Percentiles rank a stretch among this genome's conserved stretches.
Conservation (phyloP, 352 stramenopile genomes). For the Pythium diclinum region DNA sequence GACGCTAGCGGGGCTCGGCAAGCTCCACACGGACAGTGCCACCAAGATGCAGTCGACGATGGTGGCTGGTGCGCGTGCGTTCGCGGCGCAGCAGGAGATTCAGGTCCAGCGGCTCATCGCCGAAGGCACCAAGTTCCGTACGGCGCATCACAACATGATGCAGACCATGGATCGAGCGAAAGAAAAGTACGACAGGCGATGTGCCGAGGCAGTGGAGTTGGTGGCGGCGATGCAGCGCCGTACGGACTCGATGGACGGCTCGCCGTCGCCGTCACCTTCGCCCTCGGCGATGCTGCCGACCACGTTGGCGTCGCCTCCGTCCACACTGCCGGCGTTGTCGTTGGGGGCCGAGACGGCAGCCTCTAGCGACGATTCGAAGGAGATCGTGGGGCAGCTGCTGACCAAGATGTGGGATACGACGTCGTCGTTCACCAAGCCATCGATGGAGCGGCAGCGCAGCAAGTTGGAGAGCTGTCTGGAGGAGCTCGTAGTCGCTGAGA, state of each 20-base stretch:
- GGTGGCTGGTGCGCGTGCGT: constrained; percentile 55
- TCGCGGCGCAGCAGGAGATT: constrained; percentile 66
- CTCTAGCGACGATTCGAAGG: constrained; percentile 55
- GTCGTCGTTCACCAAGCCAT: constrained; percentile 60
- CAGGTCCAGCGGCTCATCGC: constrained; percentile 70
- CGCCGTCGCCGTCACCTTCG: constrained; percentile 2
- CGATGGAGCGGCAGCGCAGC: constrained; percentile 57
- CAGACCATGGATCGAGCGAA: constrained; percentile 63
- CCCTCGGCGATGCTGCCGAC: constrained; percentile 17
- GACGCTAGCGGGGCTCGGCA: constrained; percentile 46
- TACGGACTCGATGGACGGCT: constrained; percentile 1
- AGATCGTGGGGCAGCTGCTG: constrained; percentile 69
- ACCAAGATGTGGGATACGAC: constrained; percentile 84
- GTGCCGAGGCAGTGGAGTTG: constrained; percentile 60
- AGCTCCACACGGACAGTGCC: constrained; percentile 58
- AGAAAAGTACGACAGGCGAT: constrained; percentile 79
- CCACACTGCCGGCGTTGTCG: neutral
- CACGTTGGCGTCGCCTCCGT: neutral
- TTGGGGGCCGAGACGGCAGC: constrained; percentile 12
- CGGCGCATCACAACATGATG: constrained; percentile 55
- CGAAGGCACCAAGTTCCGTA: constrained; percentile 76
- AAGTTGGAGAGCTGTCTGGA: constrained; percentile 62
- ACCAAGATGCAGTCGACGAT: constrained; percentile 61
- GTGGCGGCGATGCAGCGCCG: constrained; percentile 24
- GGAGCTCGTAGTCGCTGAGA: constrained; percentile 65